A percentile compares a stretch with the other conserved stretches of the same genome.
phyloP scores from a whole-genome alignment of 345 rosid species.

The Eucalyptus guilfoylei region DNA sequence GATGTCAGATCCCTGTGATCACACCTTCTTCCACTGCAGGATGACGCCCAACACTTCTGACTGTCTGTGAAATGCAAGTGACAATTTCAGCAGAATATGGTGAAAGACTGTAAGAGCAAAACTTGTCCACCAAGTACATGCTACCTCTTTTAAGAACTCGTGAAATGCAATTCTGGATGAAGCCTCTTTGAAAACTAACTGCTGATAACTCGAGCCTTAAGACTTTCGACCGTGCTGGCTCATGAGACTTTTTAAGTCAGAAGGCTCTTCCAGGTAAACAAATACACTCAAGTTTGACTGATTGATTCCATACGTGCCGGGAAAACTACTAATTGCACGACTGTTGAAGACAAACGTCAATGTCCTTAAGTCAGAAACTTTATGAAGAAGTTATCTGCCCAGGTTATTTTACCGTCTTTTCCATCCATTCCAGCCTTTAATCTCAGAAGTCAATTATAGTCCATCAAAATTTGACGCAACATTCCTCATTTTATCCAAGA shows the following conservation, averaged over 20 bases:
- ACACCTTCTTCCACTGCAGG: background rate
- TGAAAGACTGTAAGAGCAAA: background rate
- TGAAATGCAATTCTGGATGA: background rate
- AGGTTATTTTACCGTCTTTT: background rate
- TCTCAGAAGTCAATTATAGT: background rate
- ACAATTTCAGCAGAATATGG: background rate
- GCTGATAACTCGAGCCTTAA: background rate
- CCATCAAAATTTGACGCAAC: background rate
- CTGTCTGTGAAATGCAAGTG: background rate
- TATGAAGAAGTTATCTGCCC: background rate
- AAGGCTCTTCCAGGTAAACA: background rate
- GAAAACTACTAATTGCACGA: background rate
- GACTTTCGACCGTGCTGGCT: background rate
- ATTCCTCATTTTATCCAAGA: background rate
- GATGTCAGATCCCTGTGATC: background rate
- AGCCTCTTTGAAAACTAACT: background rate
- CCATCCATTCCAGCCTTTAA: background rate
- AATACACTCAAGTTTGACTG: background rate
- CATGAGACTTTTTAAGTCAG: background rate
- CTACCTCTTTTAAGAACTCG: background rate
- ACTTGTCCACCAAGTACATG: background rate
- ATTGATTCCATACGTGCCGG: background rate
- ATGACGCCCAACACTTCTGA: background rate
- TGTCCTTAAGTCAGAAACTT: background rate
- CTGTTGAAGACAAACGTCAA: background rate